These are phyloP conservation scores for Lipomyces orientalis DNA, from an alignment of 805 yeast genomes.

Conservation along the genomic window DNA sequence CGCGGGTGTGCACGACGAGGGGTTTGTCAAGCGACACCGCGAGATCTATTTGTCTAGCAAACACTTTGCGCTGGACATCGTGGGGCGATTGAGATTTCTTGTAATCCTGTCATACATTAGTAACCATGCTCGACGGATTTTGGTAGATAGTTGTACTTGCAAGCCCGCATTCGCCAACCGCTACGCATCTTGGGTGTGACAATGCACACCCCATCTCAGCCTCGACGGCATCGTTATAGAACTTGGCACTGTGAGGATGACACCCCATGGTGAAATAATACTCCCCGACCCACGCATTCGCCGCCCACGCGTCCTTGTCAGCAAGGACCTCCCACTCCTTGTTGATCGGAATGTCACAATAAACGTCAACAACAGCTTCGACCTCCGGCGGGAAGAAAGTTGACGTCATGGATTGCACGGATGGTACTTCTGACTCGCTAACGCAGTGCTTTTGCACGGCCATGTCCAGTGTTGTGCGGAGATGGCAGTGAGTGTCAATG, in stretches of 20 bases:
- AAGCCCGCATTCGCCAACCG: slow-evolving; percentile 35
- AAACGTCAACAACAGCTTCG: slow-evolving; percentile 31
- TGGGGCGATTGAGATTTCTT: slow-evolving; percentile 28
- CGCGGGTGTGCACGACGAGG: slow-evolving; percentile 32
- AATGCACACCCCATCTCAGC: slow-evolving; percentile 25
- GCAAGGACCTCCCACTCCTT: slow-evolving; percentile 19
- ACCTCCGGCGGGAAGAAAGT: slow-evolving; percentile 23
- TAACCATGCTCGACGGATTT: not conserved
- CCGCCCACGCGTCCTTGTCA: slow-evolving; percentile 6
- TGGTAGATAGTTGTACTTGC: slow-evolving; percentile 4
- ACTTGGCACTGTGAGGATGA: slow-evolving; percentile 30
- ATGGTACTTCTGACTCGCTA: not conserved
- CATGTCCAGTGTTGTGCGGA: slow-evolving; percentile 27
- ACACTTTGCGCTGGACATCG: slow-evolving; percentile 21
- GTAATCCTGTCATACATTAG: slow-evolving; percentile 22
- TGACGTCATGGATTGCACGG: slow-evolving; percentile 7
- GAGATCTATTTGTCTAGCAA: slow-evolving; percentile 26
- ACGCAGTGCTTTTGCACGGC: slow-evolving; percentile 20
- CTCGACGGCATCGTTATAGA: slow-evolving; percentile 18
- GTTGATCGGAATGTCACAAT: slow-evolving; percentile 30
- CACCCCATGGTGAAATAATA: slow-evolving; percentile 34
- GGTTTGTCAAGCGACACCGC: slow-evolving; percentile 20
- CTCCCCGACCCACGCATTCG: slow-evolving; percentile 23
- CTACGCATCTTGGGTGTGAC: slow-evolving; percentile 29
- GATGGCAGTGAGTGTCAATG: slow-evolving; percentile 33